Conservation (phyloP, 2,329 filamentous ascomycete species). For the Metarhizium robertsii region DNA sequence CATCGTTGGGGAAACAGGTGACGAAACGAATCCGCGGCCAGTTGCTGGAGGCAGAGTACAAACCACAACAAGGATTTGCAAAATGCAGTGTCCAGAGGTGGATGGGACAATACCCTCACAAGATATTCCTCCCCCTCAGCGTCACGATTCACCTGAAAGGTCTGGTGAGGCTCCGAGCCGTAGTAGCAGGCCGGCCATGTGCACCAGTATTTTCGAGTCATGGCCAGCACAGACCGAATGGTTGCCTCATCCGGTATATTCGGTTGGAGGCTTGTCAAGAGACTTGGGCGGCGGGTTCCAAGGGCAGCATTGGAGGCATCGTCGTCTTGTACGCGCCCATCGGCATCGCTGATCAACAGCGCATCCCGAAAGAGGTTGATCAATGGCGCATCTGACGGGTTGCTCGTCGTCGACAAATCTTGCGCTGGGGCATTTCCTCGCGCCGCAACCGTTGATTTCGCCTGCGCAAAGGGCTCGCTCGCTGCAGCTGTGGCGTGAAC, state of each 20-base stretch:
- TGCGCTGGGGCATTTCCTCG: no score
- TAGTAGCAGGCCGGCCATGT: slow-evolving; percentile 14
- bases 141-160: slow-evolving; percentile 4
- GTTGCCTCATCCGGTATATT: neutral
- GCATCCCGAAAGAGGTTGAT: no score
- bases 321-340: no score
- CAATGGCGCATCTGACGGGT: no score
- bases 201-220: slow-evolving; percentile 15
- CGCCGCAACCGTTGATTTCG: no score
- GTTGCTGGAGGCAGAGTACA: slow-evolving; percentile 30
- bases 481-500: no score
- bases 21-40: slow-evolving; percentile 16
- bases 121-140: slow-evolving; percentile 22
- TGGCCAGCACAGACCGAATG: no score
- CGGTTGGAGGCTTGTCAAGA: slow-evolving; percentile 6
- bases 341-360: no score
- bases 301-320: no score
- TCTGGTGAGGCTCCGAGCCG: slow-evolving; percentile 1
- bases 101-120: slow-evolving; percentile 21
- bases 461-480: no score
- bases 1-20: slow-evolving; percentile 18
- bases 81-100: slow-evolving; percentile 19
- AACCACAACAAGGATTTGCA: slow-evolving; percentile 34
- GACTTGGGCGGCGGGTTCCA: no score
- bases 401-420: no score